These are phyloP conservation scores for Podospora bellae-mahoneyi DNA, from an alignment of 495 filamentous ascomycete species.

Conservation along the genomic window DNA sequence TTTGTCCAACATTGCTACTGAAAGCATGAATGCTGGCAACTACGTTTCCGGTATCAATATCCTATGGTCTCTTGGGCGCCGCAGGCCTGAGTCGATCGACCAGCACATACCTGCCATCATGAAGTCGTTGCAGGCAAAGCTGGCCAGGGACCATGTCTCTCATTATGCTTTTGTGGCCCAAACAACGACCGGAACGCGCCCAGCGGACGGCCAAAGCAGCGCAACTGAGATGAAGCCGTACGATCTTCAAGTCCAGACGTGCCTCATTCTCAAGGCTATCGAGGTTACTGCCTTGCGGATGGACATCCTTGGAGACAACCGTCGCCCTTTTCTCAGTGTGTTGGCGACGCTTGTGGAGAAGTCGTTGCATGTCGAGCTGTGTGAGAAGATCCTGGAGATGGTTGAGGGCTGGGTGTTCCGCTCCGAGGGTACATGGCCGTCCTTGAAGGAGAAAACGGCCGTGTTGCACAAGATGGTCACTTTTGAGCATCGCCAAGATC, in stretches of 20 bases:
- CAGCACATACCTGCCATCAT: constrained; percentile 82
- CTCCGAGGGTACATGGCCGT: constrained; percentile 88
- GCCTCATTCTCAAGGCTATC: constrained; percentile 88
- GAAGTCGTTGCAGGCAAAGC: constrained; percentile 88
- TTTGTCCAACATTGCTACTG: constrained; percentile 75
- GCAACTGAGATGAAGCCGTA: constrained; percentile 63
- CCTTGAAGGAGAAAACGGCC: constrained; percentile 95
- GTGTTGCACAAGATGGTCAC: constrained; percentile 96
- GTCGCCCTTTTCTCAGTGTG: constrained; percentile 89
- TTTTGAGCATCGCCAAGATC: constrained; percentile 80
- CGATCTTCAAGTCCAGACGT: constrained; percentile 79
- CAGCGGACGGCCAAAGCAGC: constrained; percentile 46
- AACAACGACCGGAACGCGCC: constrained; percentile 38
- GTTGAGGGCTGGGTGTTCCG: constrained; percentile 96
- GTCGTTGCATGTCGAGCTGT: constrained; percentile 77
- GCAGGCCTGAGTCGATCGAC: constrained; percentile 80
- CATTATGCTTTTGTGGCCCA: constrained; percentile 57
- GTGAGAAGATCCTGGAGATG: constrained; percentile 87
- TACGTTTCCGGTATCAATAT: constrained; percentile 86
- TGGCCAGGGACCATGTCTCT: constrained; percentile 89
- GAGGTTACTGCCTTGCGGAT: constrained; percentile 88
- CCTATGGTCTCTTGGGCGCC: constrained; percentile 83
- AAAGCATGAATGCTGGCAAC: constrained; percentile 71
- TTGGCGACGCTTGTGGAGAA: constrained; percentile 93
- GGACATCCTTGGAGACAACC: constrained; percentile 86